Conservation (phyloP, 1,139 yeast species). For the Yarrowia galli region DNA sequence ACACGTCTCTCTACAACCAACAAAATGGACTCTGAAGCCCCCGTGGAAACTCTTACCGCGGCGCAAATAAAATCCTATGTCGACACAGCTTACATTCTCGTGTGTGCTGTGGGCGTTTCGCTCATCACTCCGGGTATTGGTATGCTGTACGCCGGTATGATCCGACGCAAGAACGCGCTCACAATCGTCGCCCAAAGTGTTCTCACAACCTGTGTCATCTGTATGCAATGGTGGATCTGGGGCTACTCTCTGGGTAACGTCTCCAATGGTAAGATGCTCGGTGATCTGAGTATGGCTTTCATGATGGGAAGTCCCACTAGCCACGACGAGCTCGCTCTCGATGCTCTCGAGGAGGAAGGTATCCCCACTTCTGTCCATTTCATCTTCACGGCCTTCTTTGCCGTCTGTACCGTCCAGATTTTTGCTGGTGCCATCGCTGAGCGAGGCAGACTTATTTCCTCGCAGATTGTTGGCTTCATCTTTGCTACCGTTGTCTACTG, state of each 20-base stretch:
- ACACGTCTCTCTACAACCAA: neutral
- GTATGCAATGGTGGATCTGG: slow-evolving; percentile 92
- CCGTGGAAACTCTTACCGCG: slow-evolving; percentile 13
- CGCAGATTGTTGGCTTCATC: slow-evolving; percentile 89
- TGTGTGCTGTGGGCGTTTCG: slow-evolving; percentile 19
- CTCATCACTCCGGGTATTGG: slow-evolving; percentile 34
- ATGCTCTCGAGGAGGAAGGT: slow-evolving; percentile 62
- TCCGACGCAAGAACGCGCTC: slow-evolving; percentile 86
- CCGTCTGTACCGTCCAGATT: slow-evolving; percentile 86
- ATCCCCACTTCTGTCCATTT: slow-evolving; percentile 88
- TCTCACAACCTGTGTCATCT: slow-evolving; percentile 74
- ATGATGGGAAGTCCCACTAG: slow-evolving; percentile 8
- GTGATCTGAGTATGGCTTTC: slow-evolving; percentile 10
- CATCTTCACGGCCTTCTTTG: slow-evolving; percentile 95
- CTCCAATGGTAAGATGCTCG: slow-evolving; percentile 50
- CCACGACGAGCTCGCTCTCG: slow-evolving; percentile 48
- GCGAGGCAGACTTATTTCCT: slow-evolving; percentile 94
- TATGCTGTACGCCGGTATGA: slow-evolving; percentile 57
- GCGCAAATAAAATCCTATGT: slow-evolving; percentile 26
- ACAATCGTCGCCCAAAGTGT: slow-evolving; percentile 75
- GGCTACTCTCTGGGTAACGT: slow-evolving; percentile 82
- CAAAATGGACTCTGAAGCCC: slow-evolving; percentile 17
- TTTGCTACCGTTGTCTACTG: slow-evolving; percentile 96
- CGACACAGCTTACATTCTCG: slow-evolving; percentile 26
- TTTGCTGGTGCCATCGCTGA: slow-evolving; percentile 98